phyloP scores from a whole-genome alignment of 805 yeast genomes.

The Priceomyces haplophilus region DNA sequence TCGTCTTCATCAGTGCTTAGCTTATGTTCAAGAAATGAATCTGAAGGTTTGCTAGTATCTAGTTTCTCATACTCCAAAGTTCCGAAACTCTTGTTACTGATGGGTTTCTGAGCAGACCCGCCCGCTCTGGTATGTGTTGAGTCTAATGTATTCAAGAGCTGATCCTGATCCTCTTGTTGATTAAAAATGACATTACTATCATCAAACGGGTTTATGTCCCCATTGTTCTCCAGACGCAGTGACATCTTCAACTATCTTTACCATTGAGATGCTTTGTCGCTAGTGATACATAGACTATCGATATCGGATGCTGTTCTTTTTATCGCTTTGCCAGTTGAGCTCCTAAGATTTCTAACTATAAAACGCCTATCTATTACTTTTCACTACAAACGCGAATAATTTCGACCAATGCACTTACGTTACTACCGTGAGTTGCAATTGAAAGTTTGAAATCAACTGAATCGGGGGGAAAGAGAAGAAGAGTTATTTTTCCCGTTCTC shows the following conservation, averaged over 20 bases:
- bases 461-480: too few relatives aligned
- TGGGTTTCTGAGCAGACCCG: background rate
- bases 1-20: constrained; percentile 9
- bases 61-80: constrained; percentile 2
- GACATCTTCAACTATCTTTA: constrained; percentile 1
- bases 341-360: too few relatives aligned
- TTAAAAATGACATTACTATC: constrained; percentile 5
- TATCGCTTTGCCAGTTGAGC: too few relatives aligned
- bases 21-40: constrained; percentile 9
- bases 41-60: constrained; percentile 4
- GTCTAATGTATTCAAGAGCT: constrained; percentile 3
- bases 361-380: too few relatives aligned
- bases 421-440: too few relatives aligned
- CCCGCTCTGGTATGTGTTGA: constrained; percentile 3
- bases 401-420: too few relatives aligned
- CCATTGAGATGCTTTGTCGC: constrained; percentile 1
- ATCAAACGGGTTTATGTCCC: constrained; percentile 5
- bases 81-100: constrained; percentile 4
- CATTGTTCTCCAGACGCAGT: background rate
- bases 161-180: constrained; percentile 5
- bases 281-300: background rate
- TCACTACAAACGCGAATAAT: too few relatives aligned
- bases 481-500: too few relatives aligned
- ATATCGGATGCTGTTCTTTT: too few relatives aligned
- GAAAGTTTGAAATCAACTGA: too few relatives aligned